A percentile compares a stretch with the other conserved stretches of the same genome.
Conservation (phyloP, 2,329 filamentous ascomycete genomes). For the Diaporthe australafricana region DNA sequence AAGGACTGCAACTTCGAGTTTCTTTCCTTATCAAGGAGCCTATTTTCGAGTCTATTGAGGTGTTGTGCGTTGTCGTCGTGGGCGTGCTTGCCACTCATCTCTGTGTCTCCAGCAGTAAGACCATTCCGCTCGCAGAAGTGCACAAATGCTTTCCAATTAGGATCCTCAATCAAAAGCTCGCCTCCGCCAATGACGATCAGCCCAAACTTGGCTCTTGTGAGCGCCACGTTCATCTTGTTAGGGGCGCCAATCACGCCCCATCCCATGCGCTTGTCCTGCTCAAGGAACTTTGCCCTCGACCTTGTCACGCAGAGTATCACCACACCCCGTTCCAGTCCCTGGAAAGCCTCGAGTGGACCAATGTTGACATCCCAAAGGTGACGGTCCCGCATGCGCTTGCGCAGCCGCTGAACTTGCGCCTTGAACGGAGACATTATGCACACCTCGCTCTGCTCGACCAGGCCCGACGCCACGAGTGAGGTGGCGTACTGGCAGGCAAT, state of each 20-base stretch:
- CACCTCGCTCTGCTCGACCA: constrained; percentile 37
- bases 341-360: constrained; percentile 42
- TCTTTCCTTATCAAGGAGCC: constrained; percentile 15
- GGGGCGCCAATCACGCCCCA: constrained; percentile 40
- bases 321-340: constrained; percentile 41
- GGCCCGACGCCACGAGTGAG: constrained; percentile 23
- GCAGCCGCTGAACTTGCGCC: constrained; percentile 40
- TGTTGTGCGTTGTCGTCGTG: background rate
- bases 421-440: constrained; percentile 43
- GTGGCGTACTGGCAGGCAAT: constrained; percentile 38
- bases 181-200: constrained; percentile 40
- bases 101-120: constrained; percentile 1
- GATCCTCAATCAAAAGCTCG: constrained; percentile 37
- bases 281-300: constrained; percentile 38
- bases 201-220: constrained; percentile 42
- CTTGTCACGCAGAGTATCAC: constrained; percentile 43
- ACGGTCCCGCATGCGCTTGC: constrained; percentile 30
- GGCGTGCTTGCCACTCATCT: too few relatives aligned
- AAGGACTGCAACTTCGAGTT: background rate
- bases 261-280: constrained; percentile 37
- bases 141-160: constrained; percentile 38
- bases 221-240: constrained; percentile 42
- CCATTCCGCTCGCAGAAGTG: constrained; percentile 38
- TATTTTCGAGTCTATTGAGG: constrained; percentile 24
- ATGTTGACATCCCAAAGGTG: constrained; percentile 41